Conservation (phyloP, 2,329 filamentous ascomycete species). For the Pseudogymnoascus sp. region DNA sequence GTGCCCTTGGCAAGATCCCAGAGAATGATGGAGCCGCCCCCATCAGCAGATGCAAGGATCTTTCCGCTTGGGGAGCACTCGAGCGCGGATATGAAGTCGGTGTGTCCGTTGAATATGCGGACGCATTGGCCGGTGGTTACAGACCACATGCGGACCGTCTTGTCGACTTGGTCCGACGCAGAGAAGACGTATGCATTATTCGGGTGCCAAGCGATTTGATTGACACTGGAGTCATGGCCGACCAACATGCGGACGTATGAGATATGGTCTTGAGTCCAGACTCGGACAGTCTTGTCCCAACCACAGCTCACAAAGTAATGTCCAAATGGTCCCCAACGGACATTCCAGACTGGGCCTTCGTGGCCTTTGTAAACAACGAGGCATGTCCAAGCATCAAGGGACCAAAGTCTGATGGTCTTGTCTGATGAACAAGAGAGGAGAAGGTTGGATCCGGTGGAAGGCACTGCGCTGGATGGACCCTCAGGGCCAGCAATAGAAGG, state of each 20-base stretch:
- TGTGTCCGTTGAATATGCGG: slow-evolving; percentile 86
- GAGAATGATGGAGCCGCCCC: slow-evolving; percentile 80
- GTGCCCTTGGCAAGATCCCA: slow-evolving; percentile 89
- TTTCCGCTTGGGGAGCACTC: slow-evolving; percentile 83
- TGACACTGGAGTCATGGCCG: slow-evolving; percentile 90
- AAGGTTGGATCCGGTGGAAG: slow-evolving; percentile 57
- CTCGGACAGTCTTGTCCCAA: slow-evolving; percentile 79
- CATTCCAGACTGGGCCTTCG: slow-evolving; percentile 78
- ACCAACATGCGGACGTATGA: slow-evolving; percentile 81
- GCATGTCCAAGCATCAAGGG: slow-evolving; percentile 82
- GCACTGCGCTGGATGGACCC: slow-evolving; percentile 15
- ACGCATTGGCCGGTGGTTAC: slow-evolving; percentile 81
- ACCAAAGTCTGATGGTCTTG: slow-evolving; percentile 86
- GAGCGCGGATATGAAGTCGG: slow-evolving; percentile 75
- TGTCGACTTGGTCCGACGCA: slow-evolving; percentile 74
- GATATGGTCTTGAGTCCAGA: slow-evolving; percentile 91
- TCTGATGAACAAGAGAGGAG: slow-evolving; percentile 84
- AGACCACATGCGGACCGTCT: slow-evolving; percentile 95
- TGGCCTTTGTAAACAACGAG: slow-evolving; percentile 92
- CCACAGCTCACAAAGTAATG: slow-evolving; percentile 89
- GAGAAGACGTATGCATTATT: slow-evolving; percentile 94
- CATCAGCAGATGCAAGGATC: slow-evolving; percentile 83
- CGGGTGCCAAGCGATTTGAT: slow-evolving; percentile 85
- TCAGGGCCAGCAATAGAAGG: slow-evolving; percentile 25
- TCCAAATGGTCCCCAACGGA: slow-evolving; percentile 84